Conservation (phyloP, 768 basidiomycete species). For the Infundibulicybe gibba region DNA sequence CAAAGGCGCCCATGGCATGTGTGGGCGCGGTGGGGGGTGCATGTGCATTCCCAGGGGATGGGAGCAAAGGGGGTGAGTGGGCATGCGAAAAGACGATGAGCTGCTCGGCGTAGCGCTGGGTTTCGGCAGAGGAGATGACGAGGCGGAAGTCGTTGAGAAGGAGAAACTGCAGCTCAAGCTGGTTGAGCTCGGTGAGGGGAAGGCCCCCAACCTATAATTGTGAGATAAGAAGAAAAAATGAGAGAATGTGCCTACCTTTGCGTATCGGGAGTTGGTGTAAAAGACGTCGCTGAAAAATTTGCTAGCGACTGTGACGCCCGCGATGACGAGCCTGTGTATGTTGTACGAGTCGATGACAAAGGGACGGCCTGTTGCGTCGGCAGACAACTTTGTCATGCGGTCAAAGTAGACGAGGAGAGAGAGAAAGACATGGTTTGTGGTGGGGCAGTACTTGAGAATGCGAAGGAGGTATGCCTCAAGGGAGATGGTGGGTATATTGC, state of each 20-base stretch:
- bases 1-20: slow-evolving; percentile 49
- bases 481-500: slow-evolving; percentile 91
- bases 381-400: slow-evolving; percentile 76
- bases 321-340: slow-evolving; percentile 94
- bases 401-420: slow-evolving; percentile 96
- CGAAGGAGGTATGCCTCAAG: slow-evolving; percentile 93
- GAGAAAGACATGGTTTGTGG: slow-evolving; percentile 96
- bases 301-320: slow-evolving; percentile 98
- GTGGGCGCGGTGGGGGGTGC: slow-evolving; percentile 18
- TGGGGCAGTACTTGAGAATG: slow-evolving; percentile 97
- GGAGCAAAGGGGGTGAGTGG: slow-evolving; percentile 9
- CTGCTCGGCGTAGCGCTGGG: slow-evolving; percentile 93
- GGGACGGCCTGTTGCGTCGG: slow-evolving; percentile 43
- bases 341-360: slow-evolving; percentile 98
- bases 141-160: slow-evolving; percentile 94
- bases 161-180: slow-evolving; percentile 95
- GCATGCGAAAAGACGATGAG: slow-evolving; percentile 68
- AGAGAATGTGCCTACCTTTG: slow-evolving; percentile 70
- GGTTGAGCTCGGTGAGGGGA: slow-evolving; percentile 89
- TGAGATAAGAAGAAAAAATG: slow-evolving; percentile 5
- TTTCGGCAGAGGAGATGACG: slow-evolving; percentile 83
- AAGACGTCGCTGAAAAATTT: slow-evolving; percentile 99
- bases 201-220: slow-evolving; percentile 83
- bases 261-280: slow-evolving; percentile 98
- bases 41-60: slow-evolving; percentile 9